Base-by-base conservation (phyloP, 805 yeast species). In the Starmerella roubikii region DNA sequence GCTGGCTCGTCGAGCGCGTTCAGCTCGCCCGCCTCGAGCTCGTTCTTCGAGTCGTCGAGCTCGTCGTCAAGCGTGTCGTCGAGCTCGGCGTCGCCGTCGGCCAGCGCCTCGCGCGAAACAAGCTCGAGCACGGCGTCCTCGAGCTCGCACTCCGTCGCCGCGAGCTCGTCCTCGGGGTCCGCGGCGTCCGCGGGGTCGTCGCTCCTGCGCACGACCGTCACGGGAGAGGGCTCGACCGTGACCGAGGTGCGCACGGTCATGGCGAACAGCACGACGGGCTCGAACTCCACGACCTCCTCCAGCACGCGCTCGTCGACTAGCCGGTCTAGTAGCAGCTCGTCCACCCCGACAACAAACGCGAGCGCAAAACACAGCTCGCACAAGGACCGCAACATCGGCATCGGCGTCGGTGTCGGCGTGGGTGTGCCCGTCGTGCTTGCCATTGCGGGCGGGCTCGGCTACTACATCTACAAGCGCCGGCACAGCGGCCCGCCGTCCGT, bases 391-490 rank as follows among this genome's bases (percentile, higher is more conserved):
- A 68, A 68, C 40, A 67, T 77, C 26, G 72, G 78, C 19, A 67
- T 76, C 37, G 85, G 85, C 29, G 75, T 76, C 42, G 77, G 73
- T 22, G 77, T 78, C 5, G 85, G 85, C 39, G 68, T 79, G 12
- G 82, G 82, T 37, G 74, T 76, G 1, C 81, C 86, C 0, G 54
- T 75, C n/a, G 56, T 66, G 2, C 40, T 64, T 30, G 64, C 63
- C 4, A 64, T 57, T 6, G 57, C 60, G n/a, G 58, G 55, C 6
- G 50, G 37, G 19, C 36, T 31, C 27, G 32, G 32, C 34, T 39
- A 32, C 43, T 17, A 40, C 38, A 22, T 35, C 29, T 17, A 35
- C 27, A 41, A 57, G 34, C 45, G 56, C 32, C 37, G 51, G 38
- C 32, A 43, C 18, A 16, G 5, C 32, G 12, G 35, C 28, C 25